Evolutionary conservation across 2,329 filamentous ascomycete species (phyloP).

Genomic region (Plectosphaerella cucumerina): DNA sequence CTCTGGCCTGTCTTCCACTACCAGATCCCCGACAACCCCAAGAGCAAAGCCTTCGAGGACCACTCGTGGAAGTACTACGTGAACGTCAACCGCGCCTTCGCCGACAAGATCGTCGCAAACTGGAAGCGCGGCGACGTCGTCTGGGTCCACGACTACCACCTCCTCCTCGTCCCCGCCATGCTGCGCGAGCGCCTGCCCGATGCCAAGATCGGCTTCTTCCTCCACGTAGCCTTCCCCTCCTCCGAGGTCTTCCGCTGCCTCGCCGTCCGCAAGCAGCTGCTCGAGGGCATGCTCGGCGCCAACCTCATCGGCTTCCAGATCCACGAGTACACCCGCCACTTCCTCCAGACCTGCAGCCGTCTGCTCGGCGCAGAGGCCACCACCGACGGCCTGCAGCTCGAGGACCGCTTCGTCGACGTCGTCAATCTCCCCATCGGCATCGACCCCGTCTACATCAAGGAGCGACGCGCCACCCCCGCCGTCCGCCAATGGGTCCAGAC

Average conservation of each 20-base stretch:
- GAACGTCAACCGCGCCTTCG: constrained; percentile 88
- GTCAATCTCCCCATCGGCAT: constrained; percentile 85
- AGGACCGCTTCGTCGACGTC: constrained; percentile 91
- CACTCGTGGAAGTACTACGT: constrained; percentile 96
- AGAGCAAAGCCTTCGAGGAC: constrained; percentile 97
- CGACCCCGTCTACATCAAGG: constrained; percentile 70
- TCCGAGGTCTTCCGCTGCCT: constrained; percentile 94
- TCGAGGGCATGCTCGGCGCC: constrained; percentile 89
- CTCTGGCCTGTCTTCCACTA: constrained; percentile 98
- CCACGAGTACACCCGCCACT: constrained; percentile 88
- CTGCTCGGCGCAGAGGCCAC: constrained; percentile 87
- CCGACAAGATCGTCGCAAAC: constrained; percentile 81
- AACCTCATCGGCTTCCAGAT: constrained; percentile 94
- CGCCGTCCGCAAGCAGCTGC: constrained; percentile 77
- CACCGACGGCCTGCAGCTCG: constrained; percentile 80
- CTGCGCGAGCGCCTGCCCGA: constrained; percentile 85
- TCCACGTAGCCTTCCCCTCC: constrained; percentile 92
- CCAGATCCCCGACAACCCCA: constrained; percentile 94
- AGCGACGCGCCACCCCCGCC: constrained; percentile 66
- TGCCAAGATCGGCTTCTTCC: constrained; percentile 92
- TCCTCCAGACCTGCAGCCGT: constrained; percentile 91
- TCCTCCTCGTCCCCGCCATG: constrained; percentile 85
- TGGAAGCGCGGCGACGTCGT: constrained; percentile 93
- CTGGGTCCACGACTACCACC: constrained; percentile 95
- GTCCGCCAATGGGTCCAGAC: constrained; percentile 76